Evolutionary conservation across 2,329 filamentous ascomycete genomes (phyloP).

Genomic region (Sphaerulina musiva): DNA sequence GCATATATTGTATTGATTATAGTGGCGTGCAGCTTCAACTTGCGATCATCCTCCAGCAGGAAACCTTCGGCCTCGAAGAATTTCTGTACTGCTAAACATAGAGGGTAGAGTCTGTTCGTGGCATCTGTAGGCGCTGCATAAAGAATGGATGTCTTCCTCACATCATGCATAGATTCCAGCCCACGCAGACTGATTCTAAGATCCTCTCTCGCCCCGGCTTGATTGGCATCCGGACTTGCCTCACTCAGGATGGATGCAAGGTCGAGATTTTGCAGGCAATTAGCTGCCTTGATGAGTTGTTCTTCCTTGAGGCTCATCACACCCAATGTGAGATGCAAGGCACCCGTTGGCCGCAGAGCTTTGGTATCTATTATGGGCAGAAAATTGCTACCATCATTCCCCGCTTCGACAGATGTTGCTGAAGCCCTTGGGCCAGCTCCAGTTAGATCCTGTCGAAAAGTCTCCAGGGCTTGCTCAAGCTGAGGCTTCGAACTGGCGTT

Average conservation of each 20-base stretch:
- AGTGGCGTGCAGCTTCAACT: conserved; percentile 74
- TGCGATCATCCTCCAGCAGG: conserved; percentile 53
- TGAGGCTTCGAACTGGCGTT: conserved; percentile 56
- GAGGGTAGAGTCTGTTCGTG: conserved; percentile 46
- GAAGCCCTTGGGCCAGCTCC: neutral
- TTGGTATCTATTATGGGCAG: conserved; percentile 32
- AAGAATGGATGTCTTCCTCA: conserved; percentile 55
- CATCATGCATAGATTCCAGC: conserved; percentile 56
- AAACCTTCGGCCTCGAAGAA: conserved; percentile 52
- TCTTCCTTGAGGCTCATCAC: conserved; percentile 66
- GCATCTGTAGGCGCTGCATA: conserved; percentile 57
- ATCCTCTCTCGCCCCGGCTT: neutral
- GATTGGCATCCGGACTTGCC: neutral
- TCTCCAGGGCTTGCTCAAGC: conserved; percentile 55
- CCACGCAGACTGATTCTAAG: conserved; percentile 40
- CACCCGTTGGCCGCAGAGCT: conserved; percentile 69
- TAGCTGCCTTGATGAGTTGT: conserved; percentile 45
- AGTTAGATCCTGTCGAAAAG: conserved; percentile 55
- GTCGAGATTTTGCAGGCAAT: conserved; percentile 31
- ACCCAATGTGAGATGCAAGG: conserved; percentile 78
- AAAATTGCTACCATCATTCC: neutral
- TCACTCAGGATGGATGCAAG: conserved; percentile 20
- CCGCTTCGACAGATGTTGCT: neutral
- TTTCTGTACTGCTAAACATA: conserved; percentile 52
- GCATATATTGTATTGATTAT: conserved; percentile 80